These are phyloP conservation scores for Didymella lethalis DNA, from an alignment of 2,329 filamentous ascomycete species.

Conservation along the genomic window DNA sequence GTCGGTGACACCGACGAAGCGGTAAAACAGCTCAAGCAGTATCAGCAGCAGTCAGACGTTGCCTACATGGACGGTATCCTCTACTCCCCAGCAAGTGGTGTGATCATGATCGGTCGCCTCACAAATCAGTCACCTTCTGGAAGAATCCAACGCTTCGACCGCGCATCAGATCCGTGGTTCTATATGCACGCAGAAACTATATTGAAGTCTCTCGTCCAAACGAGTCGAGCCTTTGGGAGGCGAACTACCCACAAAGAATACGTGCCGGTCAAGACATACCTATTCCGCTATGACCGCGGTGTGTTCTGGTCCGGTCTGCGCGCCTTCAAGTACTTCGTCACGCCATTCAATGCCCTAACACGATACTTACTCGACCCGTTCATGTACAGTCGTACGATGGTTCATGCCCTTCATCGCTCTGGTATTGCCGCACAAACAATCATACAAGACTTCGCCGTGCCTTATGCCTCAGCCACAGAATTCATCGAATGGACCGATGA, in stretches of 20 bases:
- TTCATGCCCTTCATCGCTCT: conserved; percentile 67
- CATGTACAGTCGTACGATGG: conserved; percentile 68
- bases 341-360: conserved; percentile 67
- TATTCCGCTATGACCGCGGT: conserved; percentile 70
- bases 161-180: conserved; percentile 73
- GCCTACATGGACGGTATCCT: conserved; percentile 76
- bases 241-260: conserved; percentile 44
- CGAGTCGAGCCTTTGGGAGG: conserved; percentile 9
- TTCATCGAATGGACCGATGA: conserved; percentile 63
- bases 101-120: conserved; percentile 69
- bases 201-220: conserved; percentile 19
- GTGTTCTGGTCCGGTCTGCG: conserved; percentile 70
- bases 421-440: conserved; percentile 65
- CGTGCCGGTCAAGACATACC: conserved; percentile 61
- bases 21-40: conserved; percentile 58
- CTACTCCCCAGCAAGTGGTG: conserved; percentile 63
- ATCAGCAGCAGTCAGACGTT: conserved; percentile 51
- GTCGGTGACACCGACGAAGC: conserved; percentile 59
- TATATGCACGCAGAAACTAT: conserved; percentile 68
- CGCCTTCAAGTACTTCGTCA: conserved; percentile 67
- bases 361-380: conserved; percentile 67
- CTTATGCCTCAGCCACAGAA: conserved; percentile 58
- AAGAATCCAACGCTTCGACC: conserved; percentile 59
- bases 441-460: conserved; percentile 69
- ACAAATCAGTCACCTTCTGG: conserved; percentile 56